phyloP scores from a whole-genome alignment of 257 asterid species.

The Capsicum rhomboideum region DNA sequence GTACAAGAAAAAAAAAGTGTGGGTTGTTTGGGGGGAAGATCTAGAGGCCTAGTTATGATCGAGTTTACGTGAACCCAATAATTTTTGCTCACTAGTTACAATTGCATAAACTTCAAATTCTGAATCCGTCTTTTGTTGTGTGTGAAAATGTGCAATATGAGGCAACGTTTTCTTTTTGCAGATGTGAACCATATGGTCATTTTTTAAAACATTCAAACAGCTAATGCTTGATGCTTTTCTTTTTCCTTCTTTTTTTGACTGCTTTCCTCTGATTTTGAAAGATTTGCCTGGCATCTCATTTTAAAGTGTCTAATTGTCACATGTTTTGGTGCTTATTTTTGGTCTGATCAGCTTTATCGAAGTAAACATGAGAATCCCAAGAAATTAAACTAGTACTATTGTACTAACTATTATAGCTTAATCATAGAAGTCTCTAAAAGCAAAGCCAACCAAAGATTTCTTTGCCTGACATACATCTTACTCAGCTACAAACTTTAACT shows the following conservation, averaged over 20 bases:
- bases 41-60: neutral
- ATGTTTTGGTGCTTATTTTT: conserved; percentile 20
- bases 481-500: neutral
- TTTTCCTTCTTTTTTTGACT: neutral
- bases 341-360: conserved; percentile 23
- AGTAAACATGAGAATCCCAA: conserved; percentile 32
- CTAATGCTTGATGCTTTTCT: neutral
- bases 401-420: conserved; percentile 7
- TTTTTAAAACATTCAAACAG: neutral
- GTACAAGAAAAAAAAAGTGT: neutral
- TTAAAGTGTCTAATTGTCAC: conserved; percentile 13
- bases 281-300: conserved; percentile 17
- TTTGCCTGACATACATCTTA: neutral
- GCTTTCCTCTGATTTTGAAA: neutral
- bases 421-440: conserved; percentile 25
- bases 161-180: neutral
- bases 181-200: neutral
- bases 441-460: neutral
- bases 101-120: neutral
- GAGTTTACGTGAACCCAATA: neutral
- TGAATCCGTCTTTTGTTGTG: accelerated
- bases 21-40: neutral
- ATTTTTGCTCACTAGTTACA: neutral
- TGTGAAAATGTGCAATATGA: neutral
- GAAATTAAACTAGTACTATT: conserved; percentile 1